Percentiles rank a stretch among this genome's conserved stretches.
Evolutionary conservation across 345 rosid species (phyloP).

Genomic region (Nephelium lappaceum): DNA sequence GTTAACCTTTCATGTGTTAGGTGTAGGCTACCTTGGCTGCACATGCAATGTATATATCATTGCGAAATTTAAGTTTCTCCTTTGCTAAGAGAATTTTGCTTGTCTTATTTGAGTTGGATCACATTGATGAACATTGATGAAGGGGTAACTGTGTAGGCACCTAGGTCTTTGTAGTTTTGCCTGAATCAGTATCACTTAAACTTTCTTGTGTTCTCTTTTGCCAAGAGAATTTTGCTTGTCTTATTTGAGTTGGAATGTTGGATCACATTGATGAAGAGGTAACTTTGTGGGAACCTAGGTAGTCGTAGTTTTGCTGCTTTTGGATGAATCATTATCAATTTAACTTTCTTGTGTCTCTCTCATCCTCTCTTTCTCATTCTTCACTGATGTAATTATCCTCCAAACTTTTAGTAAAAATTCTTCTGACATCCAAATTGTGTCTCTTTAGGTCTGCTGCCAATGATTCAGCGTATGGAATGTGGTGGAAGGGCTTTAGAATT

Average conservation of each 20-base stretch:
- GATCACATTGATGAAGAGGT: too few relatives aligned
- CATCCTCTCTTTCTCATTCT: not conserved
- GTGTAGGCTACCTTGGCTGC: not conserved
- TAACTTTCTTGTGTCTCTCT: not conserved
- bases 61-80: not conserved
- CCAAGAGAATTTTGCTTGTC: not conserved
- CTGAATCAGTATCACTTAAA: not conserved
- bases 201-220: not conserved
- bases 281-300: not conserved
- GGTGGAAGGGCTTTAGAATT: conserved; percentile 58
- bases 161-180: not conserved
- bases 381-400: not conserved
- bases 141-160: not conserved
- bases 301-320: not conserved
- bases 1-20: not conserved
- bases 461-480: conserved; percentile 64
- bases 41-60: not conserved
- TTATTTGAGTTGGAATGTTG: not conserved
- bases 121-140: too few relatives aligned
- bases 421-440: conserved; percentile 13
- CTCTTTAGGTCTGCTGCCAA: conserved; percentile 81
- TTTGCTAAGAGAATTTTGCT: not conserved
- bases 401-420: not conserved
- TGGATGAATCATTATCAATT: not conserved
- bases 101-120: not conserved